Conservation (phyloP, 371 early-diverging fungal species). For the Saksenaea vasiformis region DNA sequence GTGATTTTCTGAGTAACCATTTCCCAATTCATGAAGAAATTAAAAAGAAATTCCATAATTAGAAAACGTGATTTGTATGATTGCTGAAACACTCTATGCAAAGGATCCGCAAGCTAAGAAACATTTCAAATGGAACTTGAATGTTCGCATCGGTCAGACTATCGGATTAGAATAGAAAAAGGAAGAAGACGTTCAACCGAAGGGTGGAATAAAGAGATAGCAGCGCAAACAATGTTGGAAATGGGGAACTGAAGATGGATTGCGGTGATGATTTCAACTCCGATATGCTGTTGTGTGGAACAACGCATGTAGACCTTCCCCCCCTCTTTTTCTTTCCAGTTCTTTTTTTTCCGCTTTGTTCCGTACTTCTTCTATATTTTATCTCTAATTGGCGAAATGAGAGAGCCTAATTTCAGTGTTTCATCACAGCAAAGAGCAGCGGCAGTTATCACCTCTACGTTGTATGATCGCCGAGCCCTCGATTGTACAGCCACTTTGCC, state of each 20-base stretch:
- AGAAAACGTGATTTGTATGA: not conserved
- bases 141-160: not conserved
- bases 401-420: conserved; percentile 79
- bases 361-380: conserved; percentile 4
- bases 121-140: conserved; percentile 4
- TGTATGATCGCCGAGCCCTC: conserved; percentile 87
- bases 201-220: not conserved
- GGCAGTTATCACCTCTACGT: conserved; percentile 73
- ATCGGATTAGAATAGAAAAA: not conserved
- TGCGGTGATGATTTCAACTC: not conserved
- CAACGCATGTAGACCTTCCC: conserved; percentile 3
- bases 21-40: no score
- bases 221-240: not conserved
- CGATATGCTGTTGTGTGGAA: not conserved
- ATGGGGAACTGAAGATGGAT: not conserved
- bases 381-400: conserved; percentile 51
- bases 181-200: not conserved
- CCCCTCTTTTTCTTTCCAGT: conserved; percentile 6
- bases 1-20: no score
- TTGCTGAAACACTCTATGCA: not conserved
- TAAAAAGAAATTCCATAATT: not conserved
- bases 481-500: conserved; percentile 85
- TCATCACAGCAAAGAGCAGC: conserved; percentile 74
- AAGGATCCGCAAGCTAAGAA: not conserved
- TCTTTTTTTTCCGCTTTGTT: conserved; percentile 5